Conservation (phyloP, 331 rosid species). For the Saraca asoca region DNA sequence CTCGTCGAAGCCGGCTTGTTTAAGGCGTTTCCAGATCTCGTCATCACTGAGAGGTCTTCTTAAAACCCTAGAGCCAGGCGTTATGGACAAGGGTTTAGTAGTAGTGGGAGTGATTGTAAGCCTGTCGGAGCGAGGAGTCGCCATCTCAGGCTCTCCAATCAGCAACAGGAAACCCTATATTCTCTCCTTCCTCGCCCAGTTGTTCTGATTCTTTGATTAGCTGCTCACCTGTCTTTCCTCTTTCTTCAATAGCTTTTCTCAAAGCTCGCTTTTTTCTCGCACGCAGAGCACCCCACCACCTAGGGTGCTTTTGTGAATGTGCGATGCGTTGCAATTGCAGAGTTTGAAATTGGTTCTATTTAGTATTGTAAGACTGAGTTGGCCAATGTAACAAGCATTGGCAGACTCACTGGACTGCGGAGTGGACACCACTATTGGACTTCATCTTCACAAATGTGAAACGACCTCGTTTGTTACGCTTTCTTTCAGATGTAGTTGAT, state of each 20-base stretch:
- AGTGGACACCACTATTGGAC: too few relatives aligned
- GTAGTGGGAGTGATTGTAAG: constrained; percentile 39
- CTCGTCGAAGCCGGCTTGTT: constrained; percentile 83
- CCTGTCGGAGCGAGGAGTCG: constrained; percentile 54
- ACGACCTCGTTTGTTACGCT: too few relatives aligned
- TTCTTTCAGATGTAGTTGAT: too few relatives aligned
- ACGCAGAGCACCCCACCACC: too few relatives aligned
- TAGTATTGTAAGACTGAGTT: too few relatives aligned
- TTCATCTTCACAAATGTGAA: too few relatives aligned
- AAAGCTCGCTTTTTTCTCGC: too few relatives aligned
- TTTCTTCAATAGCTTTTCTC: too few relatives aligned
- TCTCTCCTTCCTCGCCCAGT: neutral
- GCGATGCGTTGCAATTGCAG: neutral
- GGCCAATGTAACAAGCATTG: too few relatives aligned
- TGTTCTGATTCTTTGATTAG: neutral
- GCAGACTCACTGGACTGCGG: too few relatives aligned
- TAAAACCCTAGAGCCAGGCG: constrained; percentile 89
- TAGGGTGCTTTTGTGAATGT: too few relatives aligned
- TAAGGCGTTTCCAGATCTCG: constrained; percentile 83
- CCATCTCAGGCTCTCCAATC: constrained; percentile 48
- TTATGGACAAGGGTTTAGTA: constrained; percentile 53
- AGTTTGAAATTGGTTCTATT: too few relatives aligned
- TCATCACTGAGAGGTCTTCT: constrained; percentile 72
- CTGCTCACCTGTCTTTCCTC: constrained; percentile 4
- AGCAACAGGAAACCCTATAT: constrained; percentile 40